phyloP scores from a whole-genome alignment of 2,329 filamentous ascomycete genomes.

The Fusarium incarnatum region DNA sequence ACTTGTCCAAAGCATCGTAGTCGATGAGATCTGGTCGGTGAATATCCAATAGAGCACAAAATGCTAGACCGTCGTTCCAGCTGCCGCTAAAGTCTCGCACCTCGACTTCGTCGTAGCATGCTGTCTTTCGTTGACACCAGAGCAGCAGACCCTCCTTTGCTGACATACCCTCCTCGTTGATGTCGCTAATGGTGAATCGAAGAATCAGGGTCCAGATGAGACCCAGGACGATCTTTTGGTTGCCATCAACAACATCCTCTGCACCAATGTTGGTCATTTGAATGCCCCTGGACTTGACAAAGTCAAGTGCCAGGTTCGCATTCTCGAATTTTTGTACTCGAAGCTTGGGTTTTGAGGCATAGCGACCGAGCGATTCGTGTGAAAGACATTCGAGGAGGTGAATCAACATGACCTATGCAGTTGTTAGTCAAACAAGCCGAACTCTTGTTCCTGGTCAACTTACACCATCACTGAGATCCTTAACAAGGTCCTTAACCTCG shows the following conservation, averaged over 20 bases:
- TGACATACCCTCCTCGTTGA: conserved; percentile 97
- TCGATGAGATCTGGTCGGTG: conserved; percentile 97
- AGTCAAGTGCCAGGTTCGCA: conserved; percentile 94
- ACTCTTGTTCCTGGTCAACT: conserved; percentile 53
- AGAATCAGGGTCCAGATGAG: conserved; percentile 99
- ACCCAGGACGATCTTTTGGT: conserved; percentile 95
- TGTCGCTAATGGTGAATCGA: conserved; percentile 97
- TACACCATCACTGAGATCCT: conserved; percentile 93
- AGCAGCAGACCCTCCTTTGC: conserved; percentile 94
- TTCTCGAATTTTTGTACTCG: conserved; percentile 98
- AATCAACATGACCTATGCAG: conserved; percentile 85
- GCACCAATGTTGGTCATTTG: conserved; percentile 99
- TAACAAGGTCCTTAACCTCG: conserved; percentile 86
- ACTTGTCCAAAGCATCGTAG: conserved; percentile 94
- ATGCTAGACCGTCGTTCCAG: conserved; percentile 97
- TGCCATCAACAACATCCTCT: conserved; percentile 97
- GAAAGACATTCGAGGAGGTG: conserved; percentile 97
- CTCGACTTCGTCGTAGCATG: conserved; percentile 97
- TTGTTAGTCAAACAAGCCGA: not conserved
- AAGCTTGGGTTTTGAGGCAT: conserved; percentile 95
- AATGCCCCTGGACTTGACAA: conserved; percentile 89
- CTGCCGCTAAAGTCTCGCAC: conserved; percentile 94
- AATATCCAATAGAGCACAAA: conserved; percentile 96
- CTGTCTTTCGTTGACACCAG: conserved; percentile 98
- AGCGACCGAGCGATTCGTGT: conserved; percentile 92